phyloP scores from a whole-genome alignment of 345 rosid genomes.

The Lagerstroemia speciosa region DNA sequence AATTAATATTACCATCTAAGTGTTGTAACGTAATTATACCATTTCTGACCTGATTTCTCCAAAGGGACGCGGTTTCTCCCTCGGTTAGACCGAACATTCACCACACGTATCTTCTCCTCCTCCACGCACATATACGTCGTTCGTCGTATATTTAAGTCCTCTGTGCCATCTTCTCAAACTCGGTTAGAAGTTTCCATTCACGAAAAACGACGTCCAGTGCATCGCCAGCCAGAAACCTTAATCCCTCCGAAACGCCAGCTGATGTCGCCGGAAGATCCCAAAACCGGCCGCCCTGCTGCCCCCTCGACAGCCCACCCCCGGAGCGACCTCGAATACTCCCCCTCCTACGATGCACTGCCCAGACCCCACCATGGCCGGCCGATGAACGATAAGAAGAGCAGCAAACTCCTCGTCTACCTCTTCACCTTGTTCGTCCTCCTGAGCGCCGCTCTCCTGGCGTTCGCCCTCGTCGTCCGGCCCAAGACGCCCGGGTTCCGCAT shows the following conservation, averaged over 20 bases:
- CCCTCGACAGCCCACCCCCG: neutral
- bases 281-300: neutral
- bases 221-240: neutral
- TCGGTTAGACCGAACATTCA: too few relatives aligned
- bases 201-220: too few relatives aligned
- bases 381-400: neutral
- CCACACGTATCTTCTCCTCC: too few relatives aligned
- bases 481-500: slow-evolving; percentile 8
- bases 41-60: too few relatives aligned
- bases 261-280: neutral
- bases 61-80: too few relatives aligned
- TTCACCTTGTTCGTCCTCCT: slow-evolving; percentile 8
- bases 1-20: too few relatives aligned
- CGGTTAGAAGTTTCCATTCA: too few relatives aligned
- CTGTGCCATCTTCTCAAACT: too few relatives aligned
- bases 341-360: neutral
- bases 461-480: slow-evolving; percentile 16
- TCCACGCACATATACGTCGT: too few relatives aligned
- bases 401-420: slow-evolving; percentile 12
- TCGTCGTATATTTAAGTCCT: too few relatives aligned
- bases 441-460: slow-evolving; percentile 6
- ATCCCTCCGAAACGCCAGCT: neutral
- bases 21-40: too few relatives aligned
- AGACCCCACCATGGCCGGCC: neutral
- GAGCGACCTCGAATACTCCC: neutral